Evolutionary conservation across 78 protist species (phyloP).

Genomic region (Planoprotostelium fungivorum): DNA sequence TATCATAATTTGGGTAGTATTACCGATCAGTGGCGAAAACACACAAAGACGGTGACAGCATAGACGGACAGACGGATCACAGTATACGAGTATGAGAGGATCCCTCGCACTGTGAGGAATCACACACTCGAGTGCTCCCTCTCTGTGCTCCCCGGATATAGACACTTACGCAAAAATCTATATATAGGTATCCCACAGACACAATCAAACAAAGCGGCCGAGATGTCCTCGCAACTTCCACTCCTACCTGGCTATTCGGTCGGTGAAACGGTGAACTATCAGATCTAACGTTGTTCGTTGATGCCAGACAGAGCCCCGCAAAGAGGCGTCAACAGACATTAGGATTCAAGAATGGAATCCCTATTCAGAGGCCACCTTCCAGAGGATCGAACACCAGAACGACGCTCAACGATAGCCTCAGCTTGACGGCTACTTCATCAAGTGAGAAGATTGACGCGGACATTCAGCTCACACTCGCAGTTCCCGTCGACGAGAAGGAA

Average conservation of each 20-base stretch:
- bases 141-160: too few relatives aligned
- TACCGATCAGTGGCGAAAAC: too few relatives aligned
- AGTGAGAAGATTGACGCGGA: background rate
- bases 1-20: too few relatives aligned
- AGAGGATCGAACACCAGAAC: background rate
- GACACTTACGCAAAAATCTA: too few relatives aligned
- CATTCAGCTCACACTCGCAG: background rate
- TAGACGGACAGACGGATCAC: too few relatives aligned
- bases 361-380: background rate
- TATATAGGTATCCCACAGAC: too few relatives aligned
- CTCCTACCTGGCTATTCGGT: background rate
- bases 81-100: too few relatives aligned
- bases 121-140: too few relatives aligned
- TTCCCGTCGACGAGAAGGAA: background rate
- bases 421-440: background rate
- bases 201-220: too few relatives aligned
- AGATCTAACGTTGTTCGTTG: background rate
- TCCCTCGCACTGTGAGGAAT: too few relatives aligned
- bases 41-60: too few relatives aligned
- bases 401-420: background rate
- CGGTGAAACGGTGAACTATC: background rate
- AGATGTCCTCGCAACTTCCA: background rate
- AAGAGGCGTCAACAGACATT: background rate
- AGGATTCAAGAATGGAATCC: background rate
- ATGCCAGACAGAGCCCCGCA: background rate